Conservation (phyloP, 1,284 basidiomycete genomes). For the Wallemia hederae region DNA sequence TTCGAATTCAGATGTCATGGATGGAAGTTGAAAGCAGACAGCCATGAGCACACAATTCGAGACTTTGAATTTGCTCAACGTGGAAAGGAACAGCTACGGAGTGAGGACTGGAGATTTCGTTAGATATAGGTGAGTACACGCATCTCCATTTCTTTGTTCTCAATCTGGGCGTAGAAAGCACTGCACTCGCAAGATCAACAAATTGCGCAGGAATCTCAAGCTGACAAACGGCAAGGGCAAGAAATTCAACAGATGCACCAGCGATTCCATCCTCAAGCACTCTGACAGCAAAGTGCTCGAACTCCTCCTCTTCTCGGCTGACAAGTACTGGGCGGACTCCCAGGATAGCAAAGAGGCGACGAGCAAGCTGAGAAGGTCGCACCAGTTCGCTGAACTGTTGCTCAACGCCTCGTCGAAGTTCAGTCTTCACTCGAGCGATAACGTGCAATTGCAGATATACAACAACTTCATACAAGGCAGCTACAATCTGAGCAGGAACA, state of each 20-base stretch:
- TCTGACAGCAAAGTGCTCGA: neutral
- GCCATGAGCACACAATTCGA: neutral
- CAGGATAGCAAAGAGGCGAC: neutral
- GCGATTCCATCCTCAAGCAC: neutral
- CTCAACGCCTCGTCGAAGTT: neutral
- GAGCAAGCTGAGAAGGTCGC: neutral
- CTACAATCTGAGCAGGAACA: neutral
- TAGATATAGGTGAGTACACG: neutral
- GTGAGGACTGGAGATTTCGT: neutral
- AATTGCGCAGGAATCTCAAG: neutral
- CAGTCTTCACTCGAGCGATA: neutral
- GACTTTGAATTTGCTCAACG: neutral
- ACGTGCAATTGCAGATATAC: neutral
- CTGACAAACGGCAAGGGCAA: neutral
- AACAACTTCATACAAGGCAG: neutral
- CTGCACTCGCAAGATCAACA: neutral
- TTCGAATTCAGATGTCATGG: slow-evolving; percentile 18
- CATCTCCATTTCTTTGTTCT: neutral
- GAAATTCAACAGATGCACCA: neutral
- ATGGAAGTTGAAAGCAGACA: neutral
- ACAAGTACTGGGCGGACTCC: neutral
- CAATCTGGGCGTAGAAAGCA: neutral
- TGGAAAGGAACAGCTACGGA: neutral
- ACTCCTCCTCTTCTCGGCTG: neutral
- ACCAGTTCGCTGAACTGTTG: neutral